Conservation (phyloP, 2,329 filamentous ascomycete species). For the Tolypocladium paradoxum region DNA sequence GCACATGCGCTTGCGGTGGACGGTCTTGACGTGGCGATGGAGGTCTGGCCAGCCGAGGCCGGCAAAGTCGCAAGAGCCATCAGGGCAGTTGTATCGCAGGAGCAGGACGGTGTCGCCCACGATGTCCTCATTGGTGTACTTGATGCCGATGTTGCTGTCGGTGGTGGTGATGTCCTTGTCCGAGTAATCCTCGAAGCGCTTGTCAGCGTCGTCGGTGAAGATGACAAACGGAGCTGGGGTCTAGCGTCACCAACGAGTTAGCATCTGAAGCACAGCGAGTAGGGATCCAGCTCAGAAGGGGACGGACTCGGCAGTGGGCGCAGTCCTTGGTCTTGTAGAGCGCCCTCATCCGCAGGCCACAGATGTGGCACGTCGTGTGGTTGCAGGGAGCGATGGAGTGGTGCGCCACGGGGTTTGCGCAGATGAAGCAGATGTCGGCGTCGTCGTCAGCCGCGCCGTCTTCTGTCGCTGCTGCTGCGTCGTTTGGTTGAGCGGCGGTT, state of each 20-base stretch:
- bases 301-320: slow-evolving; percentile 79
- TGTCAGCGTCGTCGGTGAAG: slow-evolving; percentile 77
- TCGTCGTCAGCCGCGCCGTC: slow-evolving; percentile 42
- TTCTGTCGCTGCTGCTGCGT: slow-evolving; percentile 13
- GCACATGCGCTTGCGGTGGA: slow-evolving; percentile 82
- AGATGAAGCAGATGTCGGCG: slow-evolving; percentile 92
- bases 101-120: slow-evolving; percentile 83
- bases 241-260: slow-evolving; percentile 22
- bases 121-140: slow-evolving; percentile 80
- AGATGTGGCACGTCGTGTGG: slow-evolving; percentile 94
- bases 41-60: slow-evolving; percentile 54
- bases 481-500: slow-evolving; percentile 8
- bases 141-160: slow-evolving; percentile 82
- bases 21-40: slow-evolving; percentile 66
- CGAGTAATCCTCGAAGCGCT: slow-evolving; percentile 77
- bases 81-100: slow-evolving; percentile 90
- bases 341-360: slow-evolving; percentile 78
- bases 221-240: slow-evolving; percentile 72
- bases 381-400: slow-evolving; percentile 88
- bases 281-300: background rate
- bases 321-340: slow-evolving; percentile 95
- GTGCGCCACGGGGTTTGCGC: slow-evolving; percentile 80
- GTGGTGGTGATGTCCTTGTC: slow-evolving; percentile 61
- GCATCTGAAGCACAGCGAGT: background rate
- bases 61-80: slow-evolving; percentile 67